Conservation (phyloP, 768 basidiomycete genomes). For the Russula ochroleuca region DNA sequence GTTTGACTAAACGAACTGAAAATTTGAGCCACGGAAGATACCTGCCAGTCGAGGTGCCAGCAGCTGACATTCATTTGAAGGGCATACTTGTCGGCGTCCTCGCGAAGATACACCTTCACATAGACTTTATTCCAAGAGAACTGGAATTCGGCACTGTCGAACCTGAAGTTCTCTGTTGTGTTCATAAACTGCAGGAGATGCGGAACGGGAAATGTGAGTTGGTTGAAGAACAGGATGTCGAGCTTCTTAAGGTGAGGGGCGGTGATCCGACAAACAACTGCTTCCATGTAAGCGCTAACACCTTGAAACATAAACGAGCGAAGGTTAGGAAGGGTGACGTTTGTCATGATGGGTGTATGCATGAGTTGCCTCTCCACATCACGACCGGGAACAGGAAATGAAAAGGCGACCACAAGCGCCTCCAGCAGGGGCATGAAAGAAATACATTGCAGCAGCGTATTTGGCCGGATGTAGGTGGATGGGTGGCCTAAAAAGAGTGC, state of each 20-base stretch:
- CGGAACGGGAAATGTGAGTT: not conserved
- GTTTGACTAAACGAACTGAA: not conserved
- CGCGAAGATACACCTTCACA: not conserved
- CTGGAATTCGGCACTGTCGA: not conserved
- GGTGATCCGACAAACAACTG: not conserved
- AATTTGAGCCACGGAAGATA: not conserved
- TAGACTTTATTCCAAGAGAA: not conserved
- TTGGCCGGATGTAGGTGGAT: not conserved
- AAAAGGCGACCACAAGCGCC: not conserved
- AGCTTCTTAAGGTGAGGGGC: not conserved
- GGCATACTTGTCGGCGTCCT: not conserved
- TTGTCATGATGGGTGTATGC: not conserved
- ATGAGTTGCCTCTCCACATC: not conserved
- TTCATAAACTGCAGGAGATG: not conserved
- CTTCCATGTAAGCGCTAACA: not conserved
- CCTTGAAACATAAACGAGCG: not conserved
- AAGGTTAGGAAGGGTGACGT: not conserved
- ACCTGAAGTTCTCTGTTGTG: not conserved
- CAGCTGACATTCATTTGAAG: not conserved
- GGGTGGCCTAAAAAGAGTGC: too few relatives aligned
- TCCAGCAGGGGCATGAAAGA: not conserved
- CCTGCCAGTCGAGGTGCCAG: not conserved
- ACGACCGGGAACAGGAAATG: not conserved
- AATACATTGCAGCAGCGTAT: not conserved
- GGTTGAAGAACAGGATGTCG: not conserved